Conservation (phyloP, 352 stramenopile genomes). For the Phytophthora brassicae region DNA sequence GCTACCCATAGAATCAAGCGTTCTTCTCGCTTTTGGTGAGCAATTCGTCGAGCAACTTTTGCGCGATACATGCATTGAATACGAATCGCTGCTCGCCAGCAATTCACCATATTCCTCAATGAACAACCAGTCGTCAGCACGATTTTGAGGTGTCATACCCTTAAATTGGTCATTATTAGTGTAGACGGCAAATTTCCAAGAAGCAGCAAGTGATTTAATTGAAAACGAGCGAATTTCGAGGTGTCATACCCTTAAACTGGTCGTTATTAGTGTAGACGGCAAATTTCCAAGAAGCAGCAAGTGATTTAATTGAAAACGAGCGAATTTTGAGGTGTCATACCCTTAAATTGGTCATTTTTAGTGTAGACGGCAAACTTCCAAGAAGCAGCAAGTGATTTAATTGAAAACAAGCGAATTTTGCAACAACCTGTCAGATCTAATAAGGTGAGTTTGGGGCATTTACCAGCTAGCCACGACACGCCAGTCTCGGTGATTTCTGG, state of each 20-base stretch:
- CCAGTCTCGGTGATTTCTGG: slow-evolving; percentile 68
- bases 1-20: slow-evolving; percentile 54
- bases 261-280: slow-evolving; percentile 38
- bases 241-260: slow-evolving; percentile 78
- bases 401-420: slow-evolving; percentile 47
- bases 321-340: slow-evolving; percentile 49
- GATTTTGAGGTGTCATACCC: slow-evolving; percentile 72
- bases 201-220: slow-evolving; percentile 51
- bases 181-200: slow-evolving; percentile 65
- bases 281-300: slow-evolving; percentile 67
- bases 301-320: slow-evolving; percentile 54
- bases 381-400: slow-evolving; percentile 51
- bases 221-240: slow-evolving; percentile 50
- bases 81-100: slow-evolving; percentile 59
- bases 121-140: slow-evolving; percentile 76
- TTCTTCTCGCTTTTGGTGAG: slow-evolving; percentile 50
- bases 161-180: slow-evolving; percentile 55
- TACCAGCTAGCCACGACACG: slow-evolving; percentile 86
- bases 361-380: slow-evolving; percentile 65
- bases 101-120: slow-evolving; percentile 87
- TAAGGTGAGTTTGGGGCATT: slow-evolving; percentile 57
- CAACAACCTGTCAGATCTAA: slow-evolving; percentile 65
- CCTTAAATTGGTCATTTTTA: slow-evolving; percentile 62
- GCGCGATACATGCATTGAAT: slow-evolving; percentile 76
- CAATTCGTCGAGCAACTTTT: slow-evolving; percentile 43